Evolutionary conservation across 306 rosid species (phyloP).

Genomic region (Trifolium pratense): DNA sequence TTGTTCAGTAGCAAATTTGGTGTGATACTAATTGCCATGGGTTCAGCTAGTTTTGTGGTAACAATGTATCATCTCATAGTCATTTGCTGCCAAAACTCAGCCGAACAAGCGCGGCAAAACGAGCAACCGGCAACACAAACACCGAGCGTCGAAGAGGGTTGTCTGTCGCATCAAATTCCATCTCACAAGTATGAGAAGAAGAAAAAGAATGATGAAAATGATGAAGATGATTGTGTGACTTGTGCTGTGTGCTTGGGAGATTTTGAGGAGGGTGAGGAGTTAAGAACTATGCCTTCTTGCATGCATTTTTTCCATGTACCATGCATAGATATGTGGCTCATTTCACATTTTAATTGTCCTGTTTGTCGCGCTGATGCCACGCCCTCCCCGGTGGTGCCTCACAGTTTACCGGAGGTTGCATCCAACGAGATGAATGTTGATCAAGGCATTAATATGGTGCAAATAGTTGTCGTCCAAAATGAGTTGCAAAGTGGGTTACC

Average conservation of each 20-base stretch:
- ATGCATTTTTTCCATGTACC: conserved; percentile 64
- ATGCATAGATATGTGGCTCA: conserved; percentile 73
- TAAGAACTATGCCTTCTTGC: conserved; percentile 62
- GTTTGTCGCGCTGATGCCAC: conserved; percentile 54
- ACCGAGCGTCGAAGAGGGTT: neutral
- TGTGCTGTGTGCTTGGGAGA: conserved; percentile 65
- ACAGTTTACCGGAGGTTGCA: neutral
- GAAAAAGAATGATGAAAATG: neutral
- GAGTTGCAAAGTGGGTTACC: neutral
- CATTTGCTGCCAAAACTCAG: conserved; percentile 8
- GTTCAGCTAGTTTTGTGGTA: conserved; percentile 25
- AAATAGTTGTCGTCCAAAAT: neutral
- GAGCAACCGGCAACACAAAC: neutral
- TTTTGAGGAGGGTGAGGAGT: conserved; percentile 67
- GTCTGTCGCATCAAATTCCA: conserved; percentile 49
- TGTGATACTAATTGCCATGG: conserved; percentile 24
- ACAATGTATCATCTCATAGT: conserved; percentile 32
- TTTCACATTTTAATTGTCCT: conserved; percentile 61
- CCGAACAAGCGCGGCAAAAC: neutral
- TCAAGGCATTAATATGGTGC: conserved; percentile 15
- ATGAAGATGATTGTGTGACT: conserved; percentile 42
- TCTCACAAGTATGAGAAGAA: conserved; percentile 45
- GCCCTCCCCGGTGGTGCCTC: conserved; percentile 7
- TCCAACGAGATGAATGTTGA: neutral
- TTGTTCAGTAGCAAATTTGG: conserved; percentile 10